Base-by-base conservation (phyloP, 768 basidiomycete genomes). In the Dacryopinax primogenitus region DNA sequence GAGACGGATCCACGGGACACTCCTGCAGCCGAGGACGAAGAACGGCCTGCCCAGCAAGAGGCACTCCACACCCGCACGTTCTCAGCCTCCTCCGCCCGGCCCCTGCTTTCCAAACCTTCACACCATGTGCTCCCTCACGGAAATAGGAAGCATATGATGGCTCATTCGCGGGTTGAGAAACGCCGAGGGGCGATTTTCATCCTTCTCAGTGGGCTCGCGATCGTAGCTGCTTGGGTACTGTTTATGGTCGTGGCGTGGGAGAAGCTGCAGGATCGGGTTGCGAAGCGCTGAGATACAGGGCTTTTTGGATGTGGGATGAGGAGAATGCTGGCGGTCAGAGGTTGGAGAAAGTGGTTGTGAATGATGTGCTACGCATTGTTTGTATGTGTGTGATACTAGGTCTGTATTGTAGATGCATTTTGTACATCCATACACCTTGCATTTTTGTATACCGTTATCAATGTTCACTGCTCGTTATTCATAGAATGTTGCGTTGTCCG, bases 191-290 rank as follows among this genome's bases (percentile, higher is more conserved):
- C 76, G 65, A 21, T 82, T 0, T 86, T 83, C 66, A 77, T 80
- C 30, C 68, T 74, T 33, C 67, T 81, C 28, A 79, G 78, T 45
- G 76, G 67, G 18, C 62, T 68, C 1, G 70, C 84, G 34, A 78
- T 87, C 11, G 68, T 80, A 16, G 73, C 71, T 58, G 82, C 84
- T 3, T 89, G 86, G 87, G 70, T 80, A 35, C 72, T 87, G 66
- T 88, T 88, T 73, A 74, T 88, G 41, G 41, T 44, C 41, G 41
- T 44, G 6, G 41, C 41, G 3, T 44, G 41, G 41, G 6, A 18
- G 41, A 44, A 44, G 41, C 41, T 44, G 41, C 18, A 44, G 16
- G 41, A 44, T n/a, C n/a, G n/a, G n/a, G n/a, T n/a, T n/a, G n/a
- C n/a, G n/a, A n/a, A n/a, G n/a, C n/a, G n/a, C n/a, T n/a, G n/a